phyloP scores from a whole-genome alignment of 139 green algal genomes.

The Medakamo hakoo region DNA sequence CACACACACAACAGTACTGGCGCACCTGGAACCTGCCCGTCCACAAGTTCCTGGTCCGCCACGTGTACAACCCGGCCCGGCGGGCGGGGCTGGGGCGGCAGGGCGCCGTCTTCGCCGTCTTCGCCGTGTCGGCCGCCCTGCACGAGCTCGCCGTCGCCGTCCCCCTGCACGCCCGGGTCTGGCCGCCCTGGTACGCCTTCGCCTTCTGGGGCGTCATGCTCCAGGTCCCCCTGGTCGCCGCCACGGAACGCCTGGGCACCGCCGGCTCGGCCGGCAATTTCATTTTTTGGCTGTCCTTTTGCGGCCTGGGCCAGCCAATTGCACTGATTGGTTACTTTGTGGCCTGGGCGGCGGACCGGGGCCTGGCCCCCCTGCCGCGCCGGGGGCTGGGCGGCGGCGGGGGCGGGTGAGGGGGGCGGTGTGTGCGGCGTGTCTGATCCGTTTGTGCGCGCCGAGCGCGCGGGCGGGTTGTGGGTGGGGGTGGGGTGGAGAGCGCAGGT shows the following conservation, averaged over 20 bases:
- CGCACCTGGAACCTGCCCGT: constrained; percentile 87
- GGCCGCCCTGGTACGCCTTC: constrained; percentile 24
- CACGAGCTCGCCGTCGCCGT: constrained; percentile 78
- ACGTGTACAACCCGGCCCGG: constrained; percentile 72
- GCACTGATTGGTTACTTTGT: constrained; percentile 74
- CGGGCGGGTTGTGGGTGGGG: no score
- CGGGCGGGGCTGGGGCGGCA: constrained; percentile 10
- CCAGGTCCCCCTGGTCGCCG: constrained; percentile 55
- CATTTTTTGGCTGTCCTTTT: constrained; percentile 84
- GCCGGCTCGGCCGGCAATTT: constrained; percentile 53
- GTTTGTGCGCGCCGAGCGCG: no score
- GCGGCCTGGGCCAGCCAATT: constrained; percentile 77
- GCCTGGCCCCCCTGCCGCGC: no score
- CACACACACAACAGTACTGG: no score
- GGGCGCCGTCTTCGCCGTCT: constrained; percentile 35
- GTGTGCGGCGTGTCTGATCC: no score
- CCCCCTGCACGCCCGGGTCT: constrained; percentile 71
- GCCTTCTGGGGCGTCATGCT: constrained; percentile 68
- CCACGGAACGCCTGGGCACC: constrained; percentile 39
- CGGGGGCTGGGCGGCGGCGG: no score
- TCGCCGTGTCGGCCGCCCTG: constrained; percentile 61
- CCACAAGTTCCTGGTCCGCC: constrained; percentile 83
- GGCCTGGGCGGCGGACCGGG: constrained; percentile 33
- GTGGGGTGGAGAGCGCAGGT: no score
- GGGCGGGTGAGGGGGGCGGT: no score